Evolutionary conservation across 805 yeast species (phyloP), one percentile per base, ranked within the genome.

Genomic region (Nakazawaea pomicola): DNA sequence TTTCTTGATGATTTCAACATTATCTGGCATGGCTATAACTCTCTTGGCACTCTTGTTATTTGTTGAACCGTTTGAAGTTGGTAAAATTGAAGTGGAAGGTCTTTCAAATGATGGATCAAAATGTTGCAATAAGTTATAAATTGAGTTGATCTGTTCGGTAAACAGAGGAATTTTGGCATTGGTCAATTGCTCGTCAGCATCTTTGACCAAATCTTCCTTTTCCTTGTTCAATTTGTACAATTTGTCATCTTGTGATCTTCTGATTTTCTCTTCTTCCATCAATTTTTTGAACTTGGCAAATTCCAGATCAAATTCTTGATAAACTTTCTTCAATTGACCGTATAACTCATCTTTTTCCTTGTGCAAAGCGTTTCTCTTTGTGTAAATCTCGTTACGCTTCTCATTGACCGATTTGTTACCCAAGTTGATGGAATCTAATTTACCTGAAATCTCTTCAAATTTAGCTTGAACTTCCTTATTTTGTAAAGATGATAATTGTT

Each of bases 91-190:
- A 33, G 51, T 43, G 44, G 62, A 65, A 38, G 83, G 78, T 60
- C 75, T 78, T 55, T 78, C 86, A 63, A 76, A 80, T 35, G 81
- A 57, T 51, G 95, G 93, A 57, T 89, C 95, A 52, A 93, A 86
- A 63, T 76, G 76, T 28, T 66, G 56, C 58, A 90, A 71, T 58
- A 89, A 71, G 41, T 74, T 67, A 62, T 89, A 86, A 55, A 93
- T 84, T 48, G 82, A 69, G 50, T 72, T 72, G 54, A 91, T 82
- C 65, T 93, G 95, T 33, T 66, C 66, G 45, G 82, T 77, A 65
- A 83, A 90, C 20, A 97, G 98, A 21, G 98, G 96, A 52, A 65
- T 65, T 33, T 64, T 62, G 35, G 89, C 89, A 48, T 78, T 84
- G 39, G 78, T 74, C 68, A 85, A 76, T 55, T 77, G 78, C 56